phyloP scores from a whole-genome alignment of 108 stramenopile species.

The Fragilaria radians region DNA sequence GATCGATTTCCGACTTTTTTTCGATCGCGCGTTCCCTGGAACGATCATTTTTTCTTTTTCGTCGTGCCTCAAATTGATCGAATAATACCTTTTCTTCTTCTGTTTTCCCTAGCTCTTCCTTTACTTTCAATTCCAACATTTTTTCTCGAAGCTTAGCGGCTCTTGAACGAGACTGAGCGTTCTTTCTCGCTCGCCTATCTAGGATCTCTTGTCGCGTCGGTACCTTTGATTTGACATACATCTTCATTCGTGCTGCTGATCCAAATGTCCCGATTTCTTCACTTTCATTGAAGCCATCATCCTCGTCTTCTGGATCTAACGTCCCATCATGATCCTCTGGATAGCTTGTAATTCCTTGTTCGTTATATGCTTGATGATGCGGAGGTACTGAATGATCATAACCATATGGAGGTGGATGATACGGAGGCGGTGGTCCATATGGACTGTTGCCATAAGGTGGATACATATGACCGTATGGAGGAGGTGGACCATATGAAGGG shows the following conservation, averaged over 20 bases:
- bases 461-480: conserved; percentile 10
- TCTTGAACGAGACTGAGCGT: conserved; percentile 62
- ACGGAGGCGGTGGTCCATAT: conserved; percentile 2
- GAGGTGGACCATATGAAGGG: conserved; percentile 25
- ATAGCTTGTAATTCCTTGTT: neutral
- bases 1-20: conserved; percentile 67
- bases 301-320: conserved; percentile 12
- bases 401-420: conserved; percentile 9
- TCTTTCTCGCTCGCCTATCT: conserved; percentile 61
- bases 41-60: conserved; percentile 61
- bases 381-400: neutral
- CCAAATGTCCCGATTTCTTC: conserved; percentile 23
- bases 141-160: conserved; percentile 50
- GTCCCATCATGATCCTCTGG: neutral
- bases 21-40: conserved; percentile 67
- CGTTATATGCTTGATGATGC: conserved; percentile 7
- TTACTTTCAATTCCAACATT: conserved; percentile 40
- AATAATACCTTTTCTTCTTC: conserved; percentile 51
- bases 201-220: conserved; percentile 41
- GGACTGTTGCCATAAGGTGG: neutral
- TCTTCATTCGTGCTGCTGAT: conserved; percentile 38
- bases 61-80: conserved; percentile 49
- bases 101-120: conserved; percentile 33
- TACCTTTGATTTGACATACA: conserved; percentile 46
- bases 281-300: conserved; percentile 19